phyloP scores from a whole-genome alignment of 345 rosid genomes.

The Anacardium occidentale region DNA sequence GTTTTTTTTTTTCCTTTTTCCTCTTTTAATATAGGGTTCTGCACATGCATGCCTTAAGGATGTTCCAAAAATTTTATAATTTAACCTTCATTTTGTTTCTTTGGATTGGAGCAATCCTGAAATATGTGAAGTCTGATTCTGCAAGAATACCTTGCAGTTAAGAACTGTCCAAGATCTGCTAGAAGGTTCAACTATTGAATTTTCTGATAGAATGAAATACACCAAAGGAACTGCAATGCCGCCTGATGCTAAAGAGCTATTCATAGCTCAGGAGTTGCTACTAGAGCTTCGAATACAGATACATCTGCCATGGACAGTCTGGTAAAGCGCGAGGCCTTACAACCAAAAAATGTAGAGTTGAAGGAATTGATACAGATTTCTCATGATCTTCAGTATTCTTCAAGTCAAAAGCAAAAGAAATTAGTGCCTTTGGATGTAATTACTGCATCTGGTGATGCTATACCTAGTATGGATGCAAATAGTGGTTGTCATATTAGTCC shows the following conservation, averaged over 20 bases:
- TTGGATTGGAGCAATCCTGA: constrained; percentile 8
- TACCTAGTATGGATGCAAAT: constrained; percentile 27
- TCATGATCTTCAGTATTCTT: constrained; percentile 34
- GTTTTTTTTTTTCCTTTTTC: constrained; percentile 27
- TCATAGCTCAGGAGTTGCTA: constrained; percentile 29
- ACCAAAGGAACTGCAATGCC: constrained; percentile 32
- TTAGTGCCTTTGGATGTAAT: constrained; percentile 24
- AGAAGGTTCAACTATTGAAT: constrained; percentile 36
- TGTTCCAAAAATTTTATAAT: background rate
- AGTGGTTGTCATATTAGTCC: constrained; percentile 11
- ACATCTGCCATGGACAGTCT: constrained; percentile 34
- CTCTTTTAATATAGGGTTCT: constrained; percentile 9
- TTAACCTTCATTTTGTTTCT: constrained; percentile 6
- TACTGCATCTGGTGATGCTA: constrained; percentile 22
- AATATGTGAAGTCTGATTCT: constrained; percentile 26
- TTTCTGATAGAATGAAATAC: constrained; percentile 28
- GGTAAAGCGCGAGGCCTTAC: constrained; percentile 60
- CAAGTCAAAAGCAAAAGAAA: constrained; percentile 66
- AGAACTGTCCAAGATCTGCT: constrained; percentile 48
- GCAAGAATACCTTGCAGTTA: constrained; percentile 46
- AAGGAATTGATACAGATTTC: constrained; percentile 23
- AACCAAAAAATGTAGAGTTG: constrained; percentile 22
- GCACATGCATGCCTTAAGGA: background rate
- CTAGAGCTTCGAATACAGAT: constrained; percentile 34
- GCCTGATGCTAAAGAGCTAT: constrained; percentile 32